Percentiles rank a stretch among this genome's conserved stretches.
Conservation (phyloP, 495 filamentous ascomycete species). For the Neurospora discreta region DNA sequence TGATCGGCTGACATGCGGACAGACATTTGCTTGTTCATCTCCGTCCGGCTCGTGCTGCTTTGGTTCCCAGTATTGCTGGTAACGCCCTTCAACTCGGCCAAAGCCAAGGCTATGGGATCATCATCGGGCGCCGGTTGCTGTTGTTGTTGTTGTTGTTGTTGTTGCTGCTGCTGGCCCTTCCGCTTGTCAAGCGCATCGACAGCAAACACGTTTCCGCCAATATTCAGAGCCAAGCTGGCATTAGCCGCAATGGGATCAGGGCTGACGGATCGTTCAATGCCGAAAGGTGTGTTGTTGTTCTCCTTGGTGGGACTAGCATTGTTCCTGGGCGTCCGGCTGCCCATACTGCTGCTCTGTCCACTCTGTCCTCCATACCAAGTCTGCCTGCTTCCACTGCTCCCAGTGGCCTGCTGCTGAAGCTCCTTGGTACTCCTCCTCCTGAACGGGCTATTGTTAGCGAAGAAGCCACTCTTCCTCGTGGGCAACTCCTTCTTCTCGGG, state of each 20-base stretch:
- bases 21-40: constrained; percentile 49
- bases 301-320: constrained; percentile 9
- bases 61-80: constrained; percentile 9
- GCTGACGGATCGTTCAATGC: constrained; percentile 36
- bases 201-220: constrained; percentile 93
- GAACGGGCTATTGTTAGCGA: constrained; percentile 89
- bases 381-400: neutral
- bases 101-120: constrained; percentile 85
- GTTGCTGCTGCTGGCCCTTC: constrained; percentile 18
- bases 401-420: constrained; percentile 8
- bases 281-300: constrained; percentile 21
- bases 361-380: neutral
- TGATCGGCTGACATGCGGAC: constrained; percentile 82
- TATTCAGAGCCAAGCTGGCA: constrained; percentile 88
- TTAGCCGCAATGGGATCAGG: constrained; percentile 90
- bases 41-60: neutral
- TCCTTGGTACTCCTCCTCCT: constrained; percentile 90
- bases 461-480: constrained; percentile 85
- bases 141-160: constrained; percentile 21
- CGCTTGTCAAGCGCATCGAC: constrained; percentile 69
- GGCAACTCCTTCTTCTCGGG: constrained; percentile 53
- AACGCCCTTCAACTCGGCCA: constrained; percentile 85
- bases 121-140: constrained; percentile 30
- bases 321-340: neutral
- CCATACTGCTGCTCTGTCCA: neutral